phyloP scores from a whole-genome alignment of 352 stramenopile genomes.

The Pythium angustatum region DNA sequence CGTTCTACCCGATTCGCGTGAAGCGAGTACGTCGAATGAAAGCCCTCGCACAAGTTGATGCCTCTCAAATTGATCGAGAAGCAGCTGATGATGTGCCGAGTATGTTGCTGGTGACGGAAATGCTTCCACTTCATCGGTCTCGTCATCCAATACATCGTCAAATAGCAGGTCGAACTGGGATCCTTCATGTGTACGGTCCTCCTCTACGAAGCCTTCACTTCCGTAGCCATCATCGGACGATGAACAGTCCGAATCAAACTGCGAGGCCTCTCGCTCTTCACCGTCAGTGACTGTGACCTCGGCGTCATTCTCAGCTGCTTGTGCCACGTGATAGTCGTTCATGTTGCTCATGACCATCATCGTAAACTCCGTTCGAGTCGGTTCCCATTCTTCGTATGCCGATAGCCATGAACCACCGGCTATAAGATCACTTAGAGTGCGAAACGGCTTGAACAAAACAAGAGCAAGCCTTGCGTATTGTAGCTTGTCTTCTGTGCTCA shows the following conservation, averaged over 20 bases:
- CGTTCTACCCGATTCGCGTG: neutral
- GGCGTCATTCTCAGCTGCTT: neutral
- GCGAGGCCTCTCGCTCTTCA: neutral
- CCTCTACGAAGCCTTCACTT: conserved; percentile 2
- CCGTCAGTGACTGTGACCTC: neutral
- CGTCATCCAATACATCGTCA: neutral
- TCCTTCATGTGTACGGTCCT: too few relatives aligned
- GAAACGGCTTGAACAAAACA: neutral
- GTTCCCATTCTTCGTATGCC: neutral
- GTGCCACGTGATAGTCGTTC: neutral
- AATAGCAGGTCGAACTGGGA: too few relatives aligned
- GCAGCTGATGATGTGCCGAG: too few relatives aligned
- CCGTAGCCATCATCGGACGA: conserved; percentile 13
- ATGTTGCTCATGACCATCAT: neutral
- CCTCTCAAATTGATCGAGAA: neutral
- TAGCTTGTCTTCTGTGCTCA: neutral
- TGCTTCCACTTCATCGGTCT: too few relatives aligned
- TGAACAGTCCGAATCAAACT: conserved; percentile 1
- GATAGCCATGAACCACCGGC: neutral
- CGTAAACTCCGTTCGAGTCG: neutral
- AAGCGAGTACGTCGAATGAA: neutral
- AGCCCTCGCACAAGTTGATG: neutral
- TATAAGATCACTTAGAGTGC: neutral
- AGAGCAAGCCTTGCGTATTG: neutral
- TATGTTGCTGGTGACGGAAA: too few relatives aligned